Evolutionary conservation across 1,284 basidiomycete species (phyloP), one percentile per base, ranked within the genome.

Genomic region (Puccinia hordei): DNA sequence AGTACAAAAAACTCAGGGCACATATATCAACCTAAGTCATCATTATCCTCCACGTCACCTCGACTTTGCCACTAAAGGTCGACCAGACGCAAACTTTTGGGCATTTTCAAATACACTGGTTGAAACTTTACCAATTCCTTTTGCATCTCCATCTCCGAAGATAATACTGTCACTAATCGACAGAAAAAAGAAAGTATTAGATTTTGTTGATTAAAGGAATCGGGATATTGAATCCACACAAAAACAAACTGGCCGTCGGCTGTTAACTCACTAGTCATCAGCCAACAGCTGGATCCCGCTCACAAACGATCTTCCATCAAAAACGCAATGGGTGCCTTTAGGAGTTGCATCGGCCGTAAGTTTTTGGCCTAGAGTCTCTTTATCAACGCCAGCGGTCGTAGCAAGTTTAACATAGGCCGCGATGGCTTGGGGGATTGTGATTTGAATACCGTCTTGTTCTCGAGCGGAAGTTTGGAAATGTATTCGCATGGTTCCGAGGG

Each of bases 391-490:
- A 17, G 68, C 77, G 33, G 51, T 27, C 15, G 41, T 38, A 41
- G 53, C 77, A 19, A 24, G n/a, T 19, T 17, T 19, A n/a, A 51
- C 24, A 72, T 79, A 79, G 19, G 53, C n/a, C 5, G 57, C 38
- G 19, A 79, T 68, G 15, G 77, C 77, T 35, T 57, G 61, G 35
- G 77, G 38, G 44, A 79, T 79, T 13, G 77, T 41, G 6, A 59
- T 24, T 63, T 79, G 77, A 24, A 79, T 46, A 33, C 38, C 30
- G 2, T 63, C 49, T n/a, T 49, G 53, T 30, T 79, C 77, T 44
- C 46, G 22, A 38, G 68, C 51, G 9, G 77, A 38, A n/a, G 77
- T 57, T 49, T 79, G 77, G 51, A 79, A 79, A 72, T 79, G 77
- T 12, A 72, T 71, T 41, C 77, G 49, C 77, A 79, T 79, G 9